Base-by-base conservation (phyloP, 305 asterid genomes). In the Caryopteris hybrid region DNA sequence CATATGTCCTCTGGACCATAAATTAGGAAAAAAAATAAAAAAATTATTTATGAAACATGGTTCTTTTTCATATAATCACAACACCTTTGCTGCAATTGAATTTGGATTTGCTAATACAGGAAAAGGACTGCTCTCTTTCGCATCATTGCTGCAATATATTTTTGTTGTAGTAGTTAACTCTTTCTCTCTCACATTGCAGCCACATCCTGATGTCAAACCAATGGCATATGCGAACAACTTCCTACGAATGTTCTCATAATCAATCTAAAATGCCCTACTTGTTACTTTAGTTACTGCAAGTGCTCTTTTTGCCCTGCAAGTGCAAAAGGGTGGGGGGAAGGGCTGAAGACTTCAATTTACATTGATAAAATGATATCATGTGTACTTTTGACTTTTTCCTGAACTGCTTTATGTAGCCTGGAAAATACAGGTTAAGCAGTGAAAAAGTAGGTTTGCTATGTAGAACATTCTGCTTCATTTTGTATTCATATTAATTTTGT, bases 171-270 rank as follows among this genome's bases (percentile, higher is more conserved):
- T 14, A 31, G 39, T 41, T 64, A 23, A 66, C 27, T 33, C 1
- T 18, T 6, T 50, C 22, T 34, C 25, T 52, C 46, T 9, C 18
- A 64, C 12, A 69, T 72, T 84, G 85, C 97, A 95, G 99, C 92
- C 91, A 10, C 99, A 91, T 78, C 99, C 98, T 16, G 98, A 95
- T 71, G 93, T 95, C 66, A 95, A 89, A 80, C 98, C 98, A 3
- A 95, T 95, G 99, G 98, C 99, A 3, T 95, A 95, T 33, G 99
- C 99, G 11, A 91, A 83, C 86, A 95, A 95, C 87, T 95, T 95
- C 86, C 83, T 95, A 31, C 75, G 95, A 27, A 82, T 95, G 97
- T 89, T 91, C 83, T 80, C 91, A 7, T 94, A 75, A 64, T 75
- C 78, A 69, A 36, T 34, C n/a, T n/a, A n/a, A n/a, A 17, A 10